phyloP scores from a whole-genome alignment of 768 basidiomycete genomes.

The Strobilomyces echinocephalus region DNA sequence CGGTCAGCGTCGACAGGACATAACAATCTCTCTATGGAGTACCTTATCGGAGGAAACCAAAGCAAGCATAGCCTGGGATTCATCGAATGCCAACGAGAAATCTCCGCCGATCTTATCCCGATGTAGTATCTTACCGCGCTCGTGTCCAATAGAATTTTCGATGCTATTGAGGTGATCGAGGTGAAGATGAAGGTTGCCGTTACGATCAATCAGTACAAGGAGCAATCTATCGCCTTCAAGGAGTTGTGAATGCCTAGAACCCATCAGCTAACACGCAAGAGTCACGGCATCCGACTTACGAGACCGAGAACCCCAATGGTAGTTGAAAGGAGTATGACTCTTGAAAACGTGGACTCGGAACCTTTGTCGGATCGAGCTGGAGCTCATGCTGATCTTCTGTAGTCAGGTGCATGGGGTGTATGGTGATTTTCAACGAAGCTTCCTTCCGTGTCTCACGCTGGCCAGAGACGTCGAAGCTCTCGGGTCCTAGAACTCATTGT shows the following conservation, averaged over 20 bases:
- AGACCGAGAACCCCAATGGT: conserved; percentile 21
- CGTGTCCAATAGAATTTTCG: conserved; percentile 30
- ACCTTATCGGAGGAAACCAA: conserved; percentile 44
- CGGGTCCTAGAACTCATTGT: conserved; percentile 9
- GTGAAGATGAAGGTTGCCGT: conserved; percentile 33
- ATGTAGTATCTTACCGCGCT: conserved; percentile 33
- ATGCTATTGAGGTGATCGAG: conserved; percentile 34
- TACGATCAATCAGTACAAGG: conserved; percentile 35
- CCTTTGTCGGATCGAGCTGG: conserved; percentile 19
- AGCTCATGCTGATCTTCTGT: conserved; percentile 28
- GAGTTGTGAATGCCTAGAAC: conserved; percentile 35
- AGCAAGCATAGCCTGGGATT: conserved; percentile 44
- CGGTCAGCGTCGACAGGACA: not conserved
- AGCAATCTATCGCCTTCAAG: conserved; percentile 38
- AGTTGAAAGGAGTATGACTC: conserved; percentile 24
- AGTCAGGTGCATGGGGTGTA: conserved; percentile 28
- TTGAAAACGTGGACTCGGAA: conserved; percentile 25
- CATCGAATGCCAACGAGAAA: conserved; percentile 47
- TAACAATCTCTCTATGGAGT: not conserved
- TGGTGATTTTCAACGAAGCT: conserved; percentile 21
- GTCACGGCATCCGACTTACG: conserved; percentile 9
- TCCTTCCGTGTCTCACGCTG: conserved; percentile 15
- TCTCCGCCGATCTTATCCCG: conserved; percentile 45
- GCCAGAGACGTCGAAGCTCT: conserved; percentile 19
- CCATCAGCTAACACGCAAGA: not conserved